Base-by-base conservation (phyloP, 345 rosid genomes). In the Heritiera littoralis region DNA sequence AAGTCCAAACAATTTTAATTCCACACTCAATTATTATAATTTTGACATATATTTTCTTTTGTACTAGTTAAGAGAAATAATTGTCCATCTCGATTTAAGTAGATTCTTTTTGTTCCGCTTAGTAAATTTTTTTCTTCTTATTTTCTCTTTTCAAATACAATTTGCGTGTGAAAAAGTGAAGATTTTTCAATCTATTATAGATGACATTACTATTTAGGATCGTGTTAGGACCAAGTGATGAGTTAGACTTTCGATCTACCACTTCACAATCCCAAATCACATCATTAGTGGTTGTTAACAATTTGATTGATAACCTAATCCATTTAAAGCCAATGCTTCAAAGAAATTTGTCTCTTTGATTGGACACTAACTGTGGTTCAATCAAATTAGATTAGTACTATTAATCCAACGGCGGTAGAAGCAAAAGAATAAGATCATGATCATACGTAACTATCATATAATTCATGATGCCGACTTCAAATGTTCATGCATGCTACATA, bases 291-390 rank as follows among this genome's bases (percentile, higher is more conserved):
- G 80, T 78, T 65, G 84, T 82, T 82, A 81, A 78, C 60, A 55
- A 78, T 82, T 76, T 84, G 89, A 86, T 84, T 80, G 89, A 55
- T 46, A 70, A 86, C 87, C 89, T 82, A 86, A 86, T 82, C 48
- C 32, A 75, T 63, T 80, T 66, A 76, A 81, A 77, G 67, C 69
- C 75, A 77, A 67, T 79, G 79, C 82, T 10, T 76, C 48, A 48
- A 59, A 76, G 40, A 40, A 71, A 49, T 1, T 48, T 45, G 45
- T 69, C 77, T 18, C 32, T 60, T 81, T 81, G 61, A 79, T 40
- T 70, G 28, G 23, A 74, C 70, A 60, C 51, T 58, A 75, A 72
- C 74, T 46, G 41, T 66, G 6, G 6, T 48, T 72, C 75, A 59
- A 76, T 59, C 60, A 46, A 72, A 48, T 7, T 7, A 9, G 23